Evolutionary conservation across 139 green algal genomes (phyloP).

Genomic region (Chlorella ohadii): DNA sequence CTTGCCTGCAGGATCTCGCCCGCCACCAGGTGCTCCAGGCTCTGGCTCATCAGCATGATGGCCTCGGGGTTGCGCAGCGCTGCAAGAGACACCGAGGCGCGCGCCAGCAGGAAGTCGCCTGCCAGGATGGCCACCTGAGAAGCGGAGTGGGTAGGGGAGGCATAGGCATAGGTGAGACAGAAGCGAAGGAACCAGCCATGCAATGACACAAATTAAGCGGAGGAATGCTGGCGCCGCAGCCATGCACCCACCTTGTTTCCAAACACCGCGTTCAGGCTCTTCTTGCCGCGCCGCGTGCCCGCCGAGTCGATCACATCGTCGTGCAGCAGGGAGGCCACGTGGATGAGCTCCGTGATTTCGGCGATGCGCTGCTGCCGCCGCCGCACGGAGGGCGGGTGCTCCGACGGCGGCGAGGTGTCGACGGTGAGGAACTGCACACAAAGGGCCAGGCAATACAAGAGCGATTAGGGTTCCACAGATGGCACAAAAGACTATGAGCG

Average conservation of each 20-base stretch:
- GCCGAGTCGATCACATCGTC: slow-evolving; percentile 98
- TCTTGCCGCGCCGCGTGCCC: slow-evolving; percentile 82
- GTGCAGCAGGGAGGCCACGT: slow-evolving; percentile 94
- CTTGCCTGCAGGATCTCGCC: slow-evolving; percentile 94
- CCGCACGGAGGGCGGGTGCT: slow-evolving; percentile 68
- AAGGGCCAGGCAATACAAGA: too few species aligned
- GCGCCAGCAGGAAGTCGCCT: slow-evolving; percentile 97
- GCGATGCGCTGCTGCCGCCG: slow-evolving; percentile 93
- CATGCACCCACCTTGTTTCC: slow-evolving; percentile 73
- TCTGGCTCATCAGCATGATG: slow-evolving; percentile 86
- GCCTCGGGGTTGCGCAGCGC: slow-evolving; percentile 86
- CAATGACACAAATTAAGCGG: too few species aligned
- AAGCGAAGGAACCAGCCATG: too few species aligned
- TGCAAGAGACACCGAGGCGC: slow-evolving; percentile 92
- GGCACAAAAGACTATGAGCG: too few species aligned
- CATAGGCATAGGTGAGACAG: too few species aligned
- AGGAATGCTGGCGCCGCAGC: too few species aligned
- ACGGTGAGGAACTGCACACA: slow-evolving; percentile 41
- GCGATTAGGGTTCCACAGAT: too few species aligned
- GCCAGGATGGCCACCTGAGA: slow-evolving; percentile 92
- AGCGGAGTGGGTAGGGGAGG: not conserved
- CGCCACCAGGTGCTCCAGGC: slow-evolving; percentile 94
- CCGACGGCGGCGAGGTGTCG: slow-evolving; percentile 64
- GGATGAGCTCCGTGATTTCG: slow-evolving; percentile 98
- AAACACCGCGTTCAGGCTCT: slow-evolving; percentile 85